Conservation (phyloP, 805 yeast species). For the Metschnikowia koreensis region DNA sequence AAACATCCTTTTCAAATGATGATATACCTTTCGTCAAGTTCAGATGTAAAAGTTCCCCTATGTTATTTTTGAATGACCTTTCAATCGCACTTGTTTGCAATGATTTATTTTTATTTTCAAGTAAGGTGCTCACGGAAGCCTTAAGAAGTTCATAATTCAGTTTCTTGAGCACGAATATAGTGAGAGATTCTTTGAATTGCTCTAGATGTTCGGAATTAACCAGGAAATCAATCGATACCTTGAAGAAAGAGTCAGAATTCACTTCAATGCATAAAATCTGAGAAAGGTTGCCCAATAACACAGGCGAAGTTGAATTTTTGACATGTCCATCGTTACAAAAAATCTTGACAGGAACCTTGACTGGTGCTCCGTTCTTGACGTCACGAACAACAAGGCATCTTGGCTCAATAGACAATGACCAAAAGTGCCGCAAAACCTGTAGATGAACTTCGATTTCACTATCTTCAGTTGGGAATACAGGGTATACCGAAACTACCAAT, state of each 20-base stretch:
- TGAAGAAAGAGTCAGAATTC: conserved; percentile 49
- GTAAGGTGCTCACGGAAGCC: conserved; percentile 30
- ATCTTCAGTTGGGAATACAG: conserved; percentile 55
- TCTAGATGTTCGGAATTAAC: conserved; percentile 42
- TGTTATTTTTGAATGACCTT: conserved; percentile 25
- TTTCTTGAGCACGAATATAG: conserved; percentile 52
- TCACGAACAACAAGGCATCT: conserved; percentile 80
- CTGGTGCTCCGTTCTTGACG: conserved; percentile 56
- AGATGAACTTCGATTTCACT: conserved; percentile 58
- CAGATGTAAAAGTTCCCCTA: conserved; percentile 24
- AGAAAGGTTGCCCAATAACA: conserved; percentile 61
- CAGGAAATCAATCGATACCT: conserved; percentile 46
- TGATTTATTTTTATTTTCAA: conserved; percentile 35
- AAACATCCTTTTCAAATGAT: conserved; percentile 30
- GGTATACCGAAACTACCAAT: conserved; percentile 73
- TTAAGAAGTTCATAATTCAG: conserved; percentile 39
- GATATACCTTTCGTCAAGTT: conserved; percentile 24
- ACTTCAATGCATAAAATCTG: conserved; percentile 49
- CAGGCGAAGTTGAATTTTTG: conserved; percentile 52
- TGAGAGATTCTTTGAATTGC: conserved; percentile 42
- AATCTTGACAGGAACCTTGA: conserved; percentile 45
- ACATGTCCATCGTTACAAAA: conserved; percentile 38
- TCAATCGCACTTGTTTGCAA: conserved; percentile 25
- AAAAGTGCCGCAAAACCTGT: conserved; percentile 84
- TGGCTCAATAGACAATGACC: conserved; percentile 82